These are phyloP conservation scores for Mycena floridula DNA, from an alignment of 768 basidiomycete genomes.

Conservation along the genomic window DNA sequence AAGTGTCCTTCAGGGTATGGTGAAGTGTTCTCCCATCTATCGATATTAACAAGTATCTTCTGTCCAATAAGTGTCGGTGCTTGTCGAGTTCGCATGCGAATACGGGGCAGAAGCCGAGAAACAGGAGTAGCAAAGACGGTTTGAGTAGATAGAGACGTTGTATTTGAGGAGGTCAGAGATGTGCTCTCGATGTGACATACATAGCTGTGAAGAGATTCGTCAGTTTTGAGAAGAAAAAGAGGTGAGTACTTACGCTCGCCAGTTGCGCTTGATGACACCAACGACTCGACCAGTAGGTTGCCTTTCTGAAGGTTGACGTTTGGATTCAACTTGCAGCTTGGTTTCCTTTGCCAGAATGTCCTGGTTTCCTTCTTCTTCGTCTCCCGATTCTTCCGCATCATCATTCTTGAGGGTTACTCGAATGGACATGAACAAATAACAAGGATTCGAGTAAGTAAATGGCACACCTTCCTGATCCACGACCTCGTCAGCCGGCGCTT, in stretches of 20 bases:
- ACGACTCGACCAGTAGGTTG: conserved; percentile 92
- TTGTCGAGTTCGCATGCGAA: conserved; percentile 91
- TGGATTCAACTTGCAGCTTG: conserved; percentile 31
- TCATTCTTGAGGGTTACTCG: conserved; percentile 83
- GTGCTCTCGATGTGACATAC: conserved; percentile 94
- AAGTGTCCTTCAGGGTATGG: conserved; percentile 97
- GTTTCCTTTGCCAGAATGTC: conserved; percentile 34
- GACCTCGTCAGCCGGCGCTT: conserved; percentile 85
- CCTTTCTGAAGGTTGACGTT: conserved; percentile 40
- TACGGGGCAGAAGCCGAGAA: conserved; percentile 86
- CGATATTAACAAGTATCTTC: conserved; percentile 94
- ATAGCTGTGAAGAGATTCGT: conserved; percentile 41
- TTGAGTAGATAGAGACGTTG: conserved; percentile 79
- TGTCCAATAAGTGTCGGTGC: conserved; percentile 83
- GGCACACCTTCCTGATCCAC: conserved; percentile 84
- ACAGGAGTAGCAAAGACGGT: conserved; percentile 94
- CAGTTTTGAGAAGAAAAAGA: conserved; percentile 3
- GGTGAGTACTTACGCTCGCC: conserved; percentile 69
- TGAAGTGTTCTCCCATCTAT: conserved; percentile 82
- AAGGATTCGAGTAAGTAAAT: conserved; percentile 1
- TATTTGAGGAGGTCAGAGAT: conserved; percentile 72
- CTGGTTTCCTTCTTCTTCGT: conserved; percentile 43
- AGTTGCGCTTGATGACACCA: conserved; percentile 91
- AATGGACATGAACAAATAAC: conserved; percentile 2
- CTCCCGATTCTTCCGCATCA: conserved; percentile 71